Evolutionary conservation across 176 grass and related monocot species (phyloP), one percentile per base, ranked within the genome.

Genomic region (Hyparrhenia diplandra): DNA sequence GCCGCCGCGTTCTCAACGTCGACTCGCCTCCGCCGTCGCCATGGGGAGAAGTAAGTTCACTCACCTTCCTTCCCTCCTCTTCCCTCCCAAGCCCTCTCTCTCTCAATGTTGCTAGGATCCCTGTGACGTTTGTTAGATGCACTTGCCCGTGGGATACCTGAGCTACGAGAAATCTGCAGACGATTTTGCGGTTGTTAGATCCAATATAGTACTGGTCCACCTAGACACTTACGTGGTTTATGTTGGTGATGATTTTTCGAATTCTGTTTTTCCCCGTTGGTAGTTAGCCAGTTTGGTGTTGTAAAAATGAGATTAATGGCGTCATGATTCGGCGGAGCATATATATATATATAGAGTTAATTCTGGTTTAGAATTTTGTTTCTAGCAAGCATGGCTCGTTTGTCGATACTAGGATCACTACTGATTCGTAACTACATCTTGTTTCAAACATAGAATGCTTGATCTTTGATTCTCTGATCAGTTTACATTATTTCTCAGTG

Each of bases 31-130:
- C 28, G 16, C 16, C 41, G 11, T 10, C 66, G n/a, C 75, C 54
- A 79, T 85, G 83, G 83, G 83, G 66, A 85, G 75, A 72, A 46
- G 75, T 85, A 85, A 79, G 75, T 14, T 52, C 41, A 8, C 41
- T 28, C 30, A 5, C 23, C 4, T 62, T 8, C 6, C 40, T 51
- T 28, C 64, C 7, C 35, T 27, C 10, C 13, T 20, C 6, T 58
- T 28, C 7, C 9, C 28, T 6, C 80, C 31, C 35, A 10, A 68
- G 5, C 10, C 8, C 9, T 25, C 13, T 6, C 24, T 30, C 27
- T 42, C 41, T 0, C 64, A 20, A 5, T 13, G 8, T 29, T 46
- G 41, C 69, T 46, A 2, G 7, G 25, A 28, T 46, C 68, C 13
- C 23, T 71, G 13, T 17, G 6, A 28, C 17, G 5, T 25, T 43